phyloP scores from a whole-genome alignment of 2,329 filamentous ascomycete species.

The Cyanodermella asteris region DNA sequence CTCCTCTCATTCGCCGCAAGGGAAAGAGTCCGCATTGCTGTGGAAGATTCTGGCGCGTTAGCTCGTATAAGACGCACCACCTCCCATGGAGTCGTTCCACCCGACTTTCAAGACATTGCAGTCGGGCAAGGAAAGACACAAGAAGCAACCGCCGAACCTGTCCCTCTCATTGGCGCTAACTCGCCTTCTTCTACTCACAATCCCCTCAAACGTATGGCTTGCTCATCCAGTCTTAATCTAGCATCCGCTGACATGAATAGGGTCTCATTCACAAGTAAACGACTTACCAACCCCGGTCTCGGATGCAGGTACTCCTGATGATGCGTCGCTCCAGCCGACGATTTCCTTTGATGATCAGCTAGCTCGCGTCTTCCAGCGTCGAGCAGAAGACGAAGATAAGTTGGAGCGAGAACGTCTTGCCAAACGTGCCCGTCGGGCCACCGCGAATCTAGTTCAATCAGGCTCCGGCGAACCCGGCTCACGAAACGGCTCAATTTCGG shows the following conservation, averaged over 20 bases:
- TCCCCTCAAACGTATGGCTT: conserved; percentile 36
- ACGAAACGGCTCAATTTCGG: conserved; percentile 34
- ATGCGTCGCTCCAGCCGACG: too few relatives aligned
- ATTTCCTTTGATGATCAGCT: too few relatives aligned
- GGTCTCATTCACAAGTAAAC: conserved; percentile 12
- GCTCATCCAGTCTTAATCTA: conserved; percentile 11
- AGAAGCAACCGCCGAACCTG: conserved; percentile 5
- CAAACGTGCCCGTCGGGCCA: conserved; percentile 43
- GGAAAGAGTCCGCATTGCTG: conserved; percentile 49
- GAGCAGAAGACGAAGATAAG: too few relatives aligned
- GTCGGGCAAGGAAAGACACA: conserved; percentile 18
- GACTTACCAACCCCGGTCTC: conserved; percentile 24
- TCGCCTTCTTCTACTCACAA: conserved; percentile 33
- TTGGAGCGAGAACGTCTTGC: conserved; percentile 50
- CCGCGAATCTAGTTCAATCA: conserved; percentile 30
- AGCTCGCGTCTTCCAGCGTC: too few relatives aligned
- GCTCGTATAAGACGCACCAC: conserved; percentile 51
- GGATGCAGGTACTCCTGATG: too few relatives aligned
- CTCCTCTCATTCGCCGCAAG: conserved; percentile 66
- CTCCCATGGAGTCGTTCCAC: conserved; percentile 57
- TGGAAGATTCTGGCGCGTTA: conserved; percentile 56
- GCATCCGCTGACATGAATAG: conserved; percentile 12
- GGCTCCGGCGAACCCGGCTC: conserved; percentile 21
- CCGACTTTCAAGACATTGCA: conserved; percentile 55
- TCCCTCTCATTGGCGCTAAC: conserved; percentile 16